Evolutionary conservation across 2,329 filamentous ascomycete genomes (phyloP).

Genomic region (Fusarium fracticaudum): DNA sequence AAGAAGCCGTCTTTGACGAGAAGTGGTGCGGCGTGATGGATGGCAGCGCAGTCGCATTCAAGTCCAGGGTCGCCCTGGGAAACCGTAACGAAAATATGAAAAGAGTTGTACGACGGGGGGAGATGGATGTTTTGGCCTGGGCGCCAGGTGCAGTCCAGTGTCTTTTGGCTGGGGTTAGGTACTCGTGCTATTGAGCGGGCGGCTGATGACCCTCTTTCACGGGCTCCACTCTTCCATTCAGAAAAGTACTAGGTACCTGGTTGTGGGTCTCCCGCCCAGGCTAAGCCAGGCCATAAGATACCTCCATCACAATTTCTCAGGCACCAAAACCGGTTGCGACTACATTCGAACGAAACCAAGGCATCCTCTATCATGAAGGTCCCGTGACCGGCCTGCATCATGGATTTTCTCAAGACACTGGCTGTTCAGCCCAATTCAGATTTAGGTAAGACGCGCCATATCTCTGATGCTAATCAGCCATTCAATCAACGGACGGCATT

Average conservation of each 20-base stretch:
- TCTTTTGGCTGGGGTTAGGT: constrained; percentile 13
- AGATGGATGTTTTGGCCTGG: constrained; percentile 38
- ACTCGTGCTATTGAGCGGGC: constrained; percentile 33
- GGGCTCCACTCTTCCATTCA: constrained; percentile 14
- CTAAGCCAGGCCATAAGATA: constrained; percentile 12
- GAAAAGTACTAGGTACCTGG: constrained; percentile 7
- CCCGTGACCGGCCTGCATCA: constrained; percentile 32
- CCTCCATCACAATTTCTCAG: constrained; percentile 25
- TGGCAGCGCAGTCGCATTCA: constrained; percentile 44
- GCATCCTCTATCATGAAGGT: constrained; percentile 18
- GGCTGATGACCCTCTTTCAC: constrained; percentile 36
- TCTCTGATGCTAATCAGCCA: not conserved
- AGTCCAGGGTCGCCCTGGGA: constrained; percentile 43
- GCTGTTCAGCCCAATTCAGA: not conserved
- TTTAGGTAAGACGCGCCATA: not conserved
- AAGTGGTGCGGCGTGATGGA: constrained; percentile 42
- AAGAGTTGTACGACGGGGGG: constrained; percentile 31
- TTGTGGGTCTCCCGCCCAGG: constrained; percentile 8
- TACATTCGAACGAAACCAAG: not conserved
- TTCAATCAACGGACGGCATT: not conserved
- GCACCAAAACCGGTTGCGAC: constrained; percentile 34
- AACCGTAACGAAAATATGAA: constrained; percentile 43
- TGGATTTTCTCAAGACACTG: constrained; percentile 1
- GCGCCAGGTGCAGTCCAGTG: constrained; percentile 18
- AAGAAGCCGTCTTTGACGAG: constrained; percentile 30